Base-by-base conservation (phyloP, 257 asterid species). In the Voacanga thouarsii region DNA sequence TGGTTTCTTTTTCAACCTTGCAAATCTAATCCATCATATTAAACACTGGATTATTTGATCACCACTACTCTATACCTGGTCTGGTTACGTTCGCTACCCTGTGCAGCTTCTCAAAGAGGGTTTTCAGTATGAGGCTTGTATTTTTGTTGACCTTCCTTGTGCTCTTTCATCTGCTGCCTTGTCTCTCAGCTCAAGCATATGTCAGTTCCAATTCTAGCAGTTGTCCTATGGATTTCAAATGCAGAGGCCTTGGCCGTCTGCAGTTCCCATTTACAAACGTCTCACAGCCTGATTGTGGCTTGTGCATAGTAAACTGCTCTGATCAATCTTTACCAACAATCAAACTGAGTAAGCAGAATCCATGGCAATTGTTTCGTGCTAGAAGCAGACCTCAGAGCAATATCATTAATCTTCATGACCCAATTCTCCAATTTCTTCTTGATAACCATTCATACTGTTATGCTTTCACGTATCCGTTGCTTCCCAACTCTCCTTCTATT, bases 261-360 rank as follows among this genome's bases (percentile, higher is more conserved):
- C 44, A 18, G 21, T 90, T 84, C 24, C 92, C 96, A 2, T 74
- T 88, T 43, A 1, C 89, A 5, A 18, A 18, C 43, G 0, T 5
- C 9, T 1, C 44, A 3, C 45, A 43, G 6, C 77, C 82, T 1
- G 73, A 75, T 1, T 88, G 93, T n/a, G 91, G 93, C 7, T 57
- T 87, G 45, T 71, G 83, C 79, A 28, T 66, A 51, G 82, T 87
- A 59, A 50, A 78, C 1, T 51, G 78, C 43, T 1, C 28, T 28
- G 43, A 7, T 47, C 19, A 39, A 4, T 57, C 21, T 28, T 0
- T 19, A 19, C 90, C 90, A 61, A 51, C 0, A 6, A 33, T 90
- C 28, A 75, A 76, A 71, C 50, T 88, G 4, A 26, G 41, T 44
- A 33, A 2, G 2, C 14, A 75, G 79, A 0, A 47, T 12, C 18